Evolutionary conservation across 2,329 filamentous ascomycete genomes (phyloP).

Genomic region (Fusarium equiseti): DNA sequence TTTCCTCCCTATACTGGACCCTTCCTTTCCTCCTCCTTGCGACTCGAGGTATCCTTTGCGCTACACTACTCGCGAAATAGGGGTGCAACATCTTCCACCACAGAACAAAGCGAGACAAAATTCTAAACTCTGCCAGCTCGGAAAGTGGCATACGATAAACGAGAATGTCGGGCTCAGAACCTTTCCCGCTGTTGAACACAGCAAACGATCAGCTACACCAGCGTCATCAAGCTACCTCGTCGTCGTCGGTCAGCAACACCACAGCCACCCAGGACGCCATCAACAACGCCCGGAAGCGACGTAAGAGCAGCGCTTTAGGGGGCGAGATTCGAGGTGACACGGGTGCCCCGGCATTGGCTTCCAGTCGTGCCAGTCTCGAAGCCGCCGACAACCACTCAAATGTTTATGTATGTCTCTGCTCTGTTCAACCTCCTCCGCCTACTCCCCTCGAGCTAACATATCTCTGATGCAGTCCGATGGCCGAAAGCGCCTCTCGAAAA

Average conservation of each 20-base stretch:
- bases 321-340: conserved; percentile 68
- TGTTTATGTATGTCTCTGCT: conserved; percentile 28
- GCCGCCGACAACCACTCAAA: conserved; percentile 38
- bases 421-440: not conserved
- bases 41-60: conserved; percentile 1
- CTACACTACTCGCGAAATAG: conserved; percentile 23
- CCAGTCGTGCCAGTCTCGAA: conserved; percentile 62
- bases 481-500: conserved; percentile 63
- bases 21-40: not conserved
- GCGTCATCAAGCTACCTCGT: conserved; percentile 44
- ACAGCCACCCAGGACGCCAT: conserved; percentile 48
- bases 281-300: conserved; percentile 59
- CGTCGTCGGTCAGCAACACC: conserved; percentile 31
- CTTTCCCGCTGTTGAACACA: conserved; percentile 67
- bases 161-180: conserved; percentile 62
- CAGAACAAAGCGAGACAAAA: conserved; percentile 2
- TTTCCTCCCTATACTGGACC: conserved; percentile 9
- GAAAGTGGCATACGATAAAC: conserved; percentile 1
- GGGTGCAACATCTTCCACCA: conserved; percentile 24
- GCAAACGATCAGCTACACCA: conserved; percentile 63
- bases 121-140: not conserved
- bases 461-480: conserved; percentile 37
- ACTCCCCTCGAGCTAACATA: conserved; percentile 22
- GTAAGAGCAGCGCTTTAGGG: conserved; percentile 68
- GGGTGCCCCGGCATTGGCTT: conserved; percentile 66